Percentiles rank a stretch among this genome's conserved stretches.
Evolutionary conservation across 306 rosid genomes (phyloP).

Genomic region (Sesbania bispinosa): DNA sequence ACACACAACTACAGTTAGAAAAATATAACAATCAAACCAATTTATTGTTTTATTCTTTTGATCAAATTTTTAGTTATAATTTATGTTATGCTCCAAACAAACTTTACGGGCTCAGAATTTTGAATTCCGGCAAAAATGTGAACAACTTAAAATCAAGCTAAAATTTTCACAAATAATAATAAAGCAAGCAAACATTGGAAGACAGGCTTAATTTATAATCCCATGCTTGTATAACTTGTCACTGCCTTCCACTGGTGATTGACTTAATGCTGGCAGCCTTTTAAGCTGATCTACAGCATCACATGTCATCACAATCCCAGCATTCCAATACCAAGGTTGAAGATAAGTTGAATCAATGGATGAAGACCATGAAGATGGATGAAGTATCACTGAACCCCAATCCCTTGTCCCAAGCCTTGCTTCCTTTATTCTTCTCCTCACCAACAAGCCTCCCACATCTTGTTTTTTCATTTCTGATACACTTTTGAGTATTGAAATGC

Average conservation of each 20-base stretch:
- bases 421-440: constrained; percentile 76
- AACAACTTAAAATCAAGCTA: constrained; percentile 12
- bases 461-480: constrained; percentile 71
- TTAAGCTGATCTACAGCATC: constrained; percentile 38
- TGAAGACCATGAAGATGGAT: constrained; percentile 53
- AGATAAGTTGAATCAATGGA: constrained; percentile 51
- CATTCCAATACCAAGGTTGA: constrained; percentile 84
- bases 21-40: background rate
- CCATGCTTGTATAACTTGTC: constrained; percentile 71
- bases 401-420: constrained; percentile 59
- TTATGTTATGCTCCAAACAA: constrained; percentile 15
- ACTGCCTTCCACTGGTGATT: constrained; percentile 72
- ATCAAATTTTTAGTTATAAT: background rate
- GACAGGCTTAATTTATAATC: constrained; percentile 40
- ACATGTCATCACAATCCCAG: constrained; percentile 40
- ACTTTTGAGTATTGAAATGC: constrained; percentile 70
- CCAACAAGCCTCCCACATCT: constrained; percentile 67
- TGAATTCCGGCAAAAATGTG: constrained; percentile 12
- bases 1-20: background rate
- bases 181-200: background rate
- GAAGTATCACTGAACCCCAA: constrained; percentile 77
- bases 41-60: background rate
- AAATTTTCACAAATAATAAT: background rate
- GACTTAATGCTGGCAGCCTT: constrained; percentile 45
- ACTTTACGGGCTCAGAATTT: background rate